Percentiles rank a stretch among this genome's conserved stretches.
Conservation (phyloP, 225 moss, liverwort and hornwort genomes). For the Pseudisothecium myosuroides region DNA sequence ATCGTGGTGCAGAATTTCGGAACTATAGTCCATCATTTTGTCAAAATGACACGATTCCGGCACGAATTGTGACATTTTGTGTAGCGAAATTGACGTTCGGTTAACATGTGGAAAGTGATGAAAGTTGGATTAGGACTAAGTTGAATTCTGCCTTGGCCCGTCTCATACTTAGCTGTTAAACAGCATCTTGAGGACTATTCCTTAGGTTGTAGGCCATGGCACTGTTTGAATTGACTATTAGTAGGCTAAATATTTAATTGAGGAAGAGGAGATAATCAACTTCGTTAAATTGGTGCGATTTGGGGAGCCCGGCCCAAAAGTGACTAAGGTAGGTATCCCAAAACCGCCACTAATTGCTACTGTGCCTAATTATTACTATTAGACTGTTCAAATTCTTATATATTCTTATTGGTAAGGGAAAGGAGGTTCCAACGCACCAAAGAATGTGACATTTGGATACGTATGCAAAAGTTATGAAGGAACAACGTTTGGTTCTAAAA, state of each 20-base stretch:
- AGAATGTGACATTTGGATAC: too few species aligned
- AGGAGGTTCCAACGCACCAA: too few species aligned
- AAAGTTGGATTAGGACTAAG: not conserved
- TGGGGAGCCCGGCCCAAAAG: too few species aligned
- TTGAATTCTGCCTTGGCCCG: not conserved
- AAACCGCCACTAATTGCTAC: too few species aligned
- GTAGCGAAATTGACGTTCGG: not conserved
- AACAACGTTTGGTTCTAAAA: too few species aligned
- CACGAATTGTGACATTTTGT: not conserved
- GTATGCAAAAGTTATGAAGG: too few species aligned
- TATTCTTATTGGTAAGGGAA: too few species aligned
- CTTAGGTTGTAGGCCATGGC: not conserved
- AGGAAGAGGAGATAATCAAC: not conserved
- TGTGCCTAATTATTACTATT: too few species aligned
- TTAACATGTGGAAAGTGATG: not conserved
- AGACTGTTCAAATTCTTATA: too few species aligned
- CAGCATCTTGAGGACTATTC: not conserved
- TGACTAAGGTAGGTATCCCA: too few species aligned
- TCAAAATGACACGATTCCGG: not conserved
- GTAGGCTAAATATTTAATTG: not conserved
- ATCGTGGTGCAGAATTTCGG: not conserved
- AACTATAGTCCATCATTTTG: too few species aligned
- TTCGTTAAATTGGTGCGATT: not conserved
- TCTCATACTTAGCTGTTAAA: not conserved
- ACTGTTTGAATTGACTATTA: not conserved